Base-by-base conservation (phyloP, 2,329 filamentous ascomycete species). In the Colletotrichum sp. region DNA sequence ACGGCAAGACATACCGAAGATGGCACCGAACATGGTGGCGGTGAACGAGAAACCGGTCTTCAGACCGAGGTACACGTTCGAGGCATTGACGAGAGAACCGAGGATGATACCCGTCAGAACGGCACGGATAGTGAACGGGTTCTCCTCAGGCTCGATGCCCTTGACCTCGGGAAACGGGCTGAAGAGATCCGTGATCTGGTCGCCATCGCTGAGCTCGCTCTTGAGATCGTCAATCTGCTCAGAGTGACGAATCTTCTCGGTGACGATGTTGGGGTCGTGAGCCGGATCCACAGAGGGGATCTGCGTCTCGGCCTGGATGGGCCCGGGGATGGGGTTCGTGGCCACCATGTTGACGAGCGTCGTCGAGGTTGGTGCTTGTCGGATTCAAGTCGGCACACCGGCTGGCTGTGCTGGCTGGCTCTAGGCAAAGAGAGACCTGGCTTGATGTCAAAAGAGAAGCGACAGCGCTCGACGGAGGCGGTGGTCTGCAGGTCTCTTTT, bases 21-120 rank as follows among this genome's bases (percentile, higher is more conserved):
- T 91, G 71, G 91, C 88, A 21, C 87, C 87, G 72, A 89, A 87
- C 81, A 89, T 85, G 69, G 85, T 85, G 6, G 88, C 85, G 1
- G 84, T 82, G 75, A 89, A 88, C 3, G 86, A 88, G 81, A 88
- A 89, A 39, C 88, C 88, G 36, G 88, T 89, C 80, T 89, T 89
- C 75, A 90, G 84, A 72, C 90, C 90, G 30, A 92, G 86, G 79
- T 93, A 93, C 55, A 93, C 86, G 80, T 93, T 93, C 74, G 90
- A 92, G 10, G 90, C 90, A 79, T 92, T 92, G 77, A 92, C 90
- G 7, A 92, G 85, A 21, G 88, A 90, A 65, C 91, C 91, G 32
- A 91, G 88, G 43, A 89, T 79, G 74, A 90, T 86, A 67, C 91
- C 91, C 43, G 90, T 84, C 55, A 91, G 66, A 34, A 92, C 83